These are phyloP conservation scores for Bromus sterilis DNA, from an alignment of 176 grass and related monocot genomes.

Conservation along the genomic window DNA sequence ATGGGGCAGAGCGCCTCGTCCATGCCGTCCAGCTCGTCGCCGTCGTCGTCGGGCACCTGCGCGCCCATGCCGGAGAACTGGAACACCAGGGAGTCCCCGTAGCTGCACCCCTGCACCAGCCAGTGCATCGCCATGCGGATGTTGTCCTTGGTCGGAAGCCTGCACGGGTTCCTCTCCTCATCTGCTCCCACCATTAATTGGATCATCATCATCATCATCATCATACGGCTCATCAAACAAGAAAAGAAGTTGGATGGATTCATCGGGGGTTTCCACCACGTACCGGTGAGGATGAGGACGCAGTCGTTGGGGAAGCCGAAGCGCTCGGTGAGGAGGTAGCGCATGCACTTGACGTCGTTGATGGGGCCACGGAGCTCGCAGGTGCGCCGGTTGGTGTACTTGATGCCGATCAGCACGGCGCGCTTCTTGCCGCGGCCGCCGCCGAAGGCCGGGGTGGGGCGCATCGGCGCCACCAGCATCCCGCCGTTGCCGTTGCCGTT, in stretches of 20 bases:
- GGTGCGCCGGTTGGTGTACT: conserved; percentile 24
- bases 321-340: conserved; percentile 46
- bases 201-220: too few species aligned
- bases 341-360: conserved; percentile 78
- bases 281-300: conserved; percentile 54
- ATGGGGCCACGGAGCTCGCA: conserved; percentile 50
- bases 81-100: conserved; percentile 81
- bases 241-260: neutral
- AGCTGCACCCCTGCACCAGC: conserved; percentile 61
- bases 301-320: conserved; percentile 50
- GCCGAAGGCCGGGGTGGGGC: conserved; percentile 20
- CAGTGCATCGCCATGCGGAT: conserved; percentile 69
- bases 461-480: neutral
- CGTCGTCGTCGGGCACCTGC: conserved; percentile 55
- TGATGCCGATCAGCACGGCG: conserved; percentile 76
- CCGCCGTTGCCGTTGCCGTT: neutral
- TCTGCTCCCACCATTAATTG: too few species aligned
- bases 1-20: conserved; percentile 85
- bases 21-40: conserved; percentile 72
- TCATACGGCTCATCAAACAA: conserved; percentile 44
- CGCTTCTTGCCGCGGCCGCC: conserved; percentile 51
- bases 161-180: conserved; percentile 36
- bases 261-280: neutral
- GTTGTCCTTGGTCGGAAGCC: conserved; percentile 64
- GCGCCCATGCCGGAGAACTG: conserved; percentile 73